These are phyloP conservation scores for Leccinum disarticulatum DNA, from an alignment of 768 basidiomycete genomes.

Conservation along the genomic window DNA sequence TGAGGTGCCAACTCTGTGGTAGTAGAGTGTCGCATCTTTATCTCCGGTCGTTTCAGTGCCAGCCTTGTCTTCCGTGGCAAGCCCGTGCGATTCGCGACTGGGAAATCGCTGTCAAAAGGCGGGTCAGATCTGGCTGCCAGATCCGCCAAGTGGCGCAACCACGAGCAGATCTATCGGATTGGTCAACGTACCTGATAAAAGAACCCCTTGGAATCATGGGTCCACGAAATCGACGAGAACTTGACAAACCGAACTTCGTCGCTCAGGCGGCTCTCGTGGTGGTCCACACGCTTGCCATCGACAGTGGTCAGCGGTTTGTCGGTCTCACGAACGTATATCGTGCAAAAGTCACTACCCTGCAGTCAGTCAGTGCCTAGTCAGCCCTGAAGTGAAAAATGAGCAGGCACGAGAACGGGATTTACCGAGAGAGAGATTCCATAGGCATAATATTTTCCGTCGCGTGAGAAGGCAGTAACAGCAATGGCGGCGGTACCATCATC, in stretches of 20 bases:
- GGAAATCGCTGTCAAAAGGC: conserved; percentile 51
- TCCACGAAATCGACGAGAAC: conserved; percentile 73
- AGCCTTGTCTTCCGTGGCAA: conserved; percentile 47
- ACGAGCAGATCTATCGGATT: neutral
- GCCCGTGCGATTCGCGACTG: conserved; percentile 44
- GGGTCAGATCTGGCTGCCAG: conserved; percentile 2
- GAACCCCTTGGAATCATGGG: conserved; percentile 76
- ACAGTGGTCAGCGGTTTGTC: conserved; percentile 50
- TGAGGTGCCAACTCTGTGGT: conserved; percentile 68
- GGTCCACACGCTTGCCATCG: conserved; percentile 38
- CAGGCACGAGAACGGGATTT: conserved; percentile 23
- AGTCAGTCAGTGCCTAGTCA: conserved; percentile 6
- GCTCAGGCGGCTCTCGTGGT: conserved; percentile 51
- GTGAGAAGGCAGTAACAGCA: conserved; percentile 58
- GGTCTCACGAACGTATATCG: conserved; percentile 66
- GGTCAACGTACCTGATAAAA: conserved; percentile 64
- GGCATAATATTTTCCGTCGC: conserved; percentile 67
- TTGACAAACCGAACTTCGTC: conserved; percentile 78
- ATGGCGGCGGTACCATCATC: conserved; percentile 73
- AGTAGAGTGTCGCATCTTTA: conserved; percentile 71
- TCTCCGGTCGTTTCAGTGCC: conserved; percentile 63
- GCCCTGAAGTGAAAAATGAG: conserved; percentile 4
- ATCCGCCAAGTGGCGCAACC: neutral
- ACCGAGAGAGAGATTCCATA: conserved; percentile 77
- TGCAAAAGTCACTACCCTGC: conserved; percentile 74